Percentiles rank a stretch among this genome's conserved stretches.
Evolutionary conservation across 139 green algal genomes (phyloP).

Genomic region (Tetratostichococcus sp.): DNA sequence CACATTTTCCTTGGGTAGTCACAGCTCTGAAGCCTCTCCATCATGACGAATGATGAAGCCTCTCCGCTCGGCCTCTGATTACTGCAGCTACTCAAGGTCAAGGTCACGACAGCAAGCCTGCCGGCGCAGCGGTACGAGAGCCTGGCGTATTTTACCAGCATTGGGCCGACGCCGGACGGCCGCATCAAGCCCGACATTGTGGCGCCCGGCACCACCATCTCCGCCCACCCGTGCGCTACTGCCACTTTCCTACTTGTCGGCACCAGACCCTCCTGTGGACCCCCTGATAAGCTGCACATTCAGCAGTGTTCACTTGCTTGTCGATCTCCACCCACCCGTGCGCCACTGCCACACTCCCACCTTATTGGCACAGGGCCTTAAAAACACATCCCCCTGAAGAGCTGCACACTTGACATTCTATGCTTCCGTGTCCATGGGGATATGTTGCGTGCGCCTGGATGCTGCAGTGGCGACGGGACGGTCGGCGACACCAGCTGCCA

Average conservation of each 20-base stretch:
- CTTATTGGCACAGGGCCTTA: no score
- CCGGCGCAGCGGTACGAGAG: constrained; percentile 33
- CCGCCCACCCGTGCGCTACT: constrained; percentile 3
- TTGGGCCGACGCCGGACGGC: constrained; percentile 71
- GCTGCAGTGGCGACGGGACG: no score
- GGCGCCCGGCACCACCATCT: constrained; percentile 60
- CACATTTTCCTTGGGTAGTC: no score
- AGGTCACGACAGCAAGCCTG: background rate
- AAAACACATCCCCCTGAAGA: no score
- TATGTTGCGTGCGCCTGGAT: background rate
- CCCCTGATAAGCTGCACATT: no score
- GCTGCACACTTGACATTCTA: no score
- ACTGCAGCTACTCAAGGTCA: background rate
- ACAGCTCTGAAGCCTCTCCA: no score
- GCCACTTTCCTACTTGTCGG: background rate
- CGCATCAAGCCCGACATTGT: constrained; percentile 86
- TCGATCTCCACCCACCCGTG: no score
- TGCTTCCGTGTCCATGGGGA: no score
- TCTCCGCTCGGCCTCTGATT: background rate
- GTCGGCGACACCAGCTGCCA: background rate
- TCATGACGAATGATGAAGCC: no score
- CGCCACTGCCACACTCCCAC: no score
- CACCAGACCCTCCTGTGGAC: background rate
- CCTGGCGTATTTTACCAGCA: constrained; percentile 54
- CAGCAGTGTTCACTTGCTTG: no score